phyloP scores from a whole-genome alignment of 1,139 yeast genomes.

The Taphrina deformans region DNA sequence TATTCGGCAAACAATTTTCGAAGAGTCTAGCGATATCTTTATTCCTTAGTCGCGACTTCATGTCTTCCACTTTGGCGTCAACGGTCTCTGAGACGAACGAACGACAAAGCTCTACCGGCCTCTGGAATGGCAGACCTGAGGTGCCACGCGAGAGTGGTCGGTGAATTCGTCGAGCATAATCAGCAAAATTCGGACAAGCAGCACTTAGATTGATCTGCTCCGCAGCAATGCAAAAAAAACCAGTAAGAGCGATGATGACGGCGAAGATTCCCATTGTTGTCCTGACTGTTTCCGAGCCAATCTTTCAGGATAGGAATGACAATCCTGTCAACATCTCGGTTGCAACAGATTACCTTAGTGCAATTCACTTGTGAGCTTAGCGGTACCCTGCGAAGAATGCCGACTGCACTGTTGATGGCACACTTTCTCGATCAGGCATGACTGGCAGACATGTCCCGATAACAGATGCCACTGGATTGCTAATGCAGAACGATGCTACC shows the following conservation, averaged over 20 bases:
- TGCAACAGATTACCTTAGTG: too few species aligned
- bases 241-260: background rate
- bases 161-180: constrained; percentile 39
- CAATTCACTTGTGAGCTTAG: too few species aligned
- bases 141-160: constrained; percentile 37
- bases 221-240: background rate
- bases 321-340: background rate
- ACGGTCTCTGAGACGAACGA: constrained; percentile 67
- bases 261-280: background rate
- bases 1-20: constrained; percentile 84
- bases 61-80: constrained; percentile 60
- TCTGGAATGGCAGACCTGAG: constrained; percentile 59
- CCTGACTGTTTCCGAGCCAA: background rate
- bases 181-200: constrained; percentile 32
- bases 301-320: background rate
- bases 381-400: too few species aligned
- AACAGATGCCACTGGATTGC: too few species aligned
- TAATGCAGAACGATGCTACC: too few species aligned
- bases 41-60: constrained; percentile 55
- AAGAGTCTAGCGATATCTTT: constrained; percentile 71
- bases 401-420: too few species aligned
- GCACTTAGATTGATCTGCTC: background rate
- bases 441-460: too few species aligned
- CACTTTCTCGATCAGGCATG: too few species aligned
- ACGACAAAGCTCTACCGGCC: constrained; percentile 71